A percentile compares a stretch with the other conserved stretches of the same genome.
Conservation (phyloP, 352 stramenopile genomes). For the Peronospora destructor region DNA sequence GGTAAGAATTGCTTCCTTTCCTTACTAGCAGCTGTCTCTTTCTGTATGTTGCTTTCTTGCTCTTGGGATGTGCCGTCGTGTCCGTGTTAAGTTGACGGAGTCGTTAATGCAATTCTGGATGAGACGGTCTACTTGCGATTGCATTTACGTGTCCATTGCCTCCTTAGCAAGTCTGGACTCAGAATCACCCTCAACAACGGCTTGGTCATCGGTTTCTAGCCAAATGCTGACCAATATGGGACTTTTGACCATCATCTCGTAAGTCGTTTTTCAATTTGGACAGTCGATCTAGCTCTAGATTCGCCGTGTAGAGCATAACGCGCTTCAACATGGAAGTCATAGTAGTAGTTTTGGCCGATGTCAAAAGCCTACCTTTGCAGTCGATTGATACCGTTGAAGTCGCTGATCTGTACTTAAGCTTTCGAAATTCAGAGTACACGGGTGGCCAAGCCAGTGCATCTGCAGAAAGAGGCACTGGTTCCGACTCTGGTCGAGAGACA, state of each 20-base stretch:
- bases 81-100: too few species aligned
- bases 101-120: neutral
- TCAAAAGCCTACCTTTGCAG: conserved; percentile 8
- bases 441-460: conserved; percentile 16
- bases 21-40: conserved; percentile 6
- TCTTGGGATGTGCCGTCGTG: conserved; percentile 7
- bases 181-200: neutral
- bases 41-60: conserved; percentile 20
- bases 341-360: conserved; percentile 15
- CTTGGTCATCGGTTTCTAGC: neutral
- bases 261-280: conserved; percentile 23
- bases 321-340: conserved; percentile 21
- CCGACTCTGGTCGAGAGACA: conserved; percentile 15
- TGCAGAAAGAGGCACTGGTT: conserved; percentile 9
- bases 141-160: neutral
- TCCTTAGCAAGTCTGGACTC: neutral
- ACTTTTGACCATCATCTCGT: neutral
- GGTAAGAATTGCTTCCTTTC: neutral
- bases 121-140: neutral
- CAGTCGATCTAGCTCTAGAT: conserved; percentile 8
- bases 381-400: neutral
- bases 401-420: conserved; percentile 9
- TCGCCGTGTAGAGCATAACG: neutral
- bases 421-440: conserved; percentile 23
- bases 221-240: too few species aligned